Evolutionary conservation across 345 rosid genomes (phyloP).

Genomic region (Excoecaria cochinchinensis): DNA sequence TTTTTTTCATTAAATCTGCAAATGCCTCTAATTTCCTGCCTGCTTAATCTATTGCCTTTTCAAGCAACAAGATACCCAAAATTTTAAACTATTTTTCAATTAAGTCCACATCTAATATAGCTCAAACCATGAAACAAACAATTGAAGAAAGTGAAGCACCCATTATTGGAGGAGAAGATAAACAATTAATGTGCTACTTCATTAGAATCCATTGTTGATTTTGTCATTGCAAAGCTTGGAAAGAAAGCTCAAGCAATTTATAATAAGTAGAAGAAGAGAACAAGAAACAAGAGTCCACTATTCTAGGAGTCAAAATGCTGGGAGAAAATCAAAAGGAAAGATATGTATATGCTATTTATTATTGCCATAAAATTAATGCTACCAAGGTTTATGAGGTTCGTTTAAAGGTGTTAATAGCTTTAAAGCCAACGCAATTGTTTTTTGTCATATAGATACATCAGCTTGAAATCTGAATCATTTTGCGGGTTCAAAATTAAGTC

Average conservation of each 20-base stretch:
- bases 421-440: background rate
- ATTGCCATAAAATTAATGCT: slow-evolving; percentile 6
- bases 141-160: too few species aligned
- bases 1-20: background rate
- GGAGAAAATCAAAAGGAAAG: slow-evolving; percentile 16
- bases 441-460: too few species aligned
- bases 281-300: background rate
- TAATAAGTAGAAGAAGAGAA: background rate
- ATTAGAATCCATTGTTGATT: slow-evolving; percentile 17
- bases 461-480: slow-evolving; percentile 16
- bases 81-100: background rate
- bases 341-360: slow-evolving; percentile 19
- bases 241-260: background rate
- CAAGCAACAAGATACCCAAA: background rate
- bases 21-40: slow-evolving; percentile 19
- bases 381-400: slow-evolving; percentile 4
- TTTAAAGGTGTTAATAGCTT: slow-evolving; percentile 11
- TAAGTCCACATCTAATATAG: too few species aligned
- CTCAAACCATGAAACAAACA: too few species aligned
- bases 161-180: too few species aligned
- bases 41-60: slow-evolving; percentile 10
- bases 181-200: too few species aligned
- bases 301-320: too few species aligned
- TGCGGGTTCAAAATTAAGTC: slow-evolving; percentile 12
- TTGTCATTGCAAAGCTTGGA: slow-evolving; percentile 2